Conservation (phyloP, 345 rosid genomes). For the Salix viminalis region DNA sequence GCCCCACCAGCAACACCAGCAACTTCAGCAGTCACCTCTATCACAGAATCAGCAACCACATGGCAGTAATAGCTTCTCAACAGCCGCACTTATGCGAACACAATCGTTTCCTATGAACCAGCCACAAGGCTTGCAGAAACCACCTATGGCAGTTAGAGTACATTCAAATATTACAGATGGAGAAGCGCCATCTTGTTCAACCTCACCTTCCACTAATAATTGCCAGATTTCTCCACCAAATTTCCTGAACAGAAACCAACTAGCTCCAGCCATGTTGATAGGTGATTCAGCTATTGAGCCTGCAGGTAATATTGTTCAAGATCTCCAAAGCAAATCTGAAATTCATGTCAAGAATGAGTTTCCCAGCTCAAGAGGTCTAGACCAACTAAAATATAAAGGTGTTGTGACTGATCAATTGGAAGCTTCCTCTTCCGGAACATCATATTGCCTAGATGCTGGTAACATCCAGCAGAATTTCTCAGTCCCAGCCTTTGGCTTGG, state of each 20-base stretch:
- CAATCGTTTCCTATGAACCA: constrained; percentile 57
- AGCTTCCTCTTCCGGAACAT: constrained; percentile 89
- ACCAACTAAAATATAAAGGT: constrained; percentile 62
- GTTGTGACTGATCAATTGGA: constrained; percentile 69
- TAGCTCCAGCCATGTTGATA: constrained; percentile 44
- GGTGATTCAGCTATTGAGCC: constrained; percentile 57
- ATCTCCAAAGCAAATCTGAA: constrained; percentile 65
- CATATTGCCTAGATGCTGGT: constrained; percentile 78
- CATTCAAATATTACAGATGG: constrained; percentile 74
- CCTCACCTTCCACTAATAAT: constrained; percentile 91
- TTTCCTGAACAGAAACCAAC: constrained; percentile 67
- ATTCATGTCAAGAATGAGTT: constrained; percentile 52
- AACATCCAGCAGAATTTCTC: constrained; percentile 68
- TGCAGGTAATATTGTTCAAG: constrained; percentile 52
- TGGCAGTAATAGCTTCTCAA: constrained; percentile 51
- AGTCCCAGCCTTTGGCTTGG: constrained; percentile 69
- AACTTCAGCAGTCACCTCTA: constrained; percentile 41
- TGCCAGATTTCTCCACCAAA: constrained; percentile 64
- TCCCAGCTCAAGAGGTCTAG: constrained; percentile 46
- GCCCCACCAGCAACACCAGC: constrained; percentile 42
- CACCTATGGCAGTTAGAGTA: constrained; percentile 44
- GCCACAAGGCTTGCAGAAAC: constrained; percentile 50
- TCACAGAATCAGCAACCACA: constrained; percentile 59
- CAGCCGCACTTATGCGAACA: constrained; percentile 50
- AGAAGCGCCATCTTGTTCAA: constrained; percentile 93